Evolutionary conservation across 2,329 filamentous ascomycete species (phyloP).

Genomic region (Sclerotinia nivalis): DNA sequence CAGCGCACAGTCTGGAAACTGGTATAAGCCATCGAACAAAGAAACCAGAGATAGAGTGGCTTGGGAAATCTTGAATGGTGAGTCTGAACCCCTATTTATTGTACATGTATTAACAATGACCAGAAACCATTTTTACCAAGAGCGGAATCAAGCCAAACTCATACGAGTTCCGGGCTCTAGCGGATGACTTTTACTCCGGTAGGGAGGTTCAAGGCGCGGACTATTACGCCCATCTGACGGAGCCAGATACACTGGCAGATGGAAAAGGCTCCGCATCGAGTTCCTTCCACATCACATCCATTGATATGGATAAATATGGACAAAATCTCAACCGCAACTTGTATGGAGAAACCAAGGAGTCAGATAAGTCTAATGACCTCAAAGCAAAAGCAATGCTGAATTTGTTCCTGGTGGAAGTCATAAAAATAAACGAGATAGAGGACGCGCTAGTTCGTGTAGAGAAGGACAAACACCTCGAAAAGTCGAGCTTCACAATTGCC

Average conservation of each 20-base stretch:
- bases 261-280: background rate
- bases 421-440: constrained; percentile 16
- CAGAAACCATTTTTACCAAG: background rate
- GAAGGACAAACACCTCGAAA: background rate
- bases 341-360: background rate
- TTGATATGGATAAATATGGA: constrained; percentile 2
- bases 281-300: background rate
- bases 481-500: constrained; percentile 3
- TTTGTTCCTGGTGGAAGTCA: constrained; percentile 5
- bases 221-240: background rate
- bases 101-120: background rate
- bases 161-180: constrained; percentile 6
- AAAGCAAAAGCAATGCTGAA: background rate
- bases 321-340: constrained; percentile 7
- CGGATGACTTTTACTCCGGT: constrained; percentile 1
- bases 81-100: background rate
- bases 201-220: background rate
- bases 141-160: background rate
- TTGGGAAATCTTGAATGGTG: background rate
- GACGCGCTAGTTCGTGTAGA: background rate
- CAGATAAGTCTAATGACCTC: background rate
- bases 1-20: background rate
- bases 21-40: background rate
- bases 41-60: background rate
- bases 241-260: background rate